Percentiles rank a stretch among this genome's conserved stretches.
phyloP scores from a whole-genome alignment of 352 stramenopile species.

The Thalassiosira allenii region DNA sequence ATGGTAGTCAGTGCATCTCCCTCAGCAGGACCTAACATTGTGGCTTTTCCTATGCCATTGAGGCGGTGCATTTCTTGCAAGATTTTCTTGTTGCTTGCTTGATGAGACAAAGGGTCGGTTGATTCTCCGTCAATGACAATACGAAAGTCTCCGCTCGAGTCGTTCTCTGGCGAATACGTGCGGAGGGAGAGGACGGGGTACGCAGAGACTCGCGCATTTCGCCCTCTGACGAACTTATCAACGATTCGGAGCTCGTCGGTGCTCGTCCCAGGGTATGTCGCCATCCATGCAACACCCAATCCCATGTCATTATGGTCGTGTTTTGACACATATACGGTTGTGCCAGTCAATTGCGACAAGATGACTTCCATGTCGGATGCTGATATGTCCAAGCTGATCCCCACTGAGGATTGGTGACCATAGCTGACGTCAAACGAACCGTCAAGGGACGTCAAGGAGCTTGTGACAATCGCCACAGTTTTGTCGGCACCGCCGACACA shows the following conservation, averaged over 20 bases:
- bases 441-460: slow-evolving; percentile 67
- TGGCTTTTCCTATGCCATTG: slow-evolving; percentile 78
- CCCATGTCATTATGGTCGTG: slow-evolving; percentile 58
- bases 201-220: slow-evolving; percentile 74
- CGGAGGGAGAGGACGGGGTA: slow-evolving; percentile 79
- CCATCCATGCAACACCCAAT: slow-evolving; percentile 72
- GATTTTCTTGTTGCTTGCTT: slow-evolving; percentile 74
- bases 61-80: slow-evolving; percentile 78
- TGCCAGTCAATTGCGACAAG: slow-evolving; percentile 48
- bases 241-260: slow-evolving; percentile 61
- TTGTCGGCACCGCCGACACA: slow-evolving; percentile 68
- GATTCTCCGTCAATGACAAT: slow-evolving; percentile 80
- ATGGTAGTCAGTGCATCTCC: slow-evolving; percentile 35
- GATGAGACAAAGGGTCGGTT: slow-evolving; percentile 74
- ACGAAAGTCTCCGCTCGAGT: slow-evolving; percentile 77
- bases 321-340: slow-evolving; percentile 59
- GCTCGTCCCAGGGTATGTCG: slow-evolving; percentile 60
- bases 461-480: slow-evolving; percentile 80
- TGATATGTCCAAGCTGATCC: slow-evolving; percentile 65
- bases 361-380: slow-evolving; percentile 68
- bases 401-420: slow-evolving; percentile 45
- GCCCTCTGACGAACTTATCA: slow-evolving; percentile 75
- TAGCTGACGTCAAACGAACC: slow-evolving; percentile 76
- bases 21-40: slow-evolving; percentile 61
- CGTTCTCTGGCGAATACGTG: slow-evolving; percentile 61